These are phyloP conservation scores for Cerrena zonata DNA, from an alignment of 1,284 basidiomycete species.

Conservation along the genomic window DNA sequence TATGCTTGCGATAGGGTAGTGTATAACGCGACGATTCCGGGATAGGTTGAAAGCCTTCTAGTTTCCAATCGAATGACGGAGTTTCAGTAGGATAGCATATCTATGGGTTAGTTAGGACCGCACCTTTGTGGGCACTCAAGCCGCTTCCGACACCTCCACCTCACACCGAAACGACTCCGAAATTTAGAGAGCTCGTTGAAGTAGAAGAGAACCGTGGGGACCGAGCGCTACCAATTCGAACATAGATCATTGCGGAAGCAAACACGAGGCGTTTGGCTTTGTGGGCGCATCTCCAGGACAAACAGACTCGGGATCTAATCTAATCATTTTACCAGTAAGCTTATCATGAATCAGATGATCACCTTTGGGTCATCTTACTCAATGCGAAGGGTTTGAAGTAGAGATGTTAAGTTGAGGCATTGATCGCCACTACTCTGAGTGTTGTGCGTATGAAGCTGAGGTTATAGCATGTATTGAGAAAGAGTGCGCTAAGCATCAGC, in stretches of 20 bases:
- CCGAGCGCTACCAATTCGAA: slow-evolving; percentile 16
- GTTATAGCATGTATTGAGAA: too few relatives aligned
- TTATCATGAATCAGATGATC: neutral
- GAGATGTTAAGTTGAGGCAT: too few relatives aligned
- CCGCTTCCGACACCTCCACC: slow-evolving; percentile 13
- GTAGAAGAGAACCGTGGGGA: slow-evolving; percentile 18
- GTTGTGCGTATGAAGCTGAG: too few relatives aligned
- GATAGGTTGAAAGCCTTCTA: neutral
- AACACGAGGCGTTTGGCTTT: slow-evolving; percentile 21
- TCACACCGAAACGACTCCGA: slow-evolving; percentile 6
- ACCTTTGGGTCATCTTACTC: too few relatives aligned
- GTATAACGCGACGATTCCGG: neutral
- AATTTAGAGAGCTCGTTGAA: slow-evolving; percentile 18
- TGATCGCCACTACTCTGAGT: too few relatives aligned
- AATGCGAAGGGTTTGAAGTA: too few relatives aligned
- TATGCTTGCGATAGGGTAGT: neutral
- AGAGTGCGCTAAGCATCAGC: too few relatives aligned
- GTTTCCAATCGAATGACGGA: neutral
- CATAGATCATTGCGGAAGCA: slow-evolving; percentile 17
- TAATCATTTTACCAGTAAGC: neutral
- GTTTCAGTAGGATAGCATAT: neutral
- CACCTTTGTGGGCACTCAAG: neutral
- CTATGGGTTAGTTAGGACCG: neutral
- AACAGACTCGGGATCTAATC: neutral
- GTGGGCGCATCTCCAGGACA: slow-evolving; percentile 16